A percentile compares a stretch with the other conserved stretches of the same genome.
These are phyloP conservation scores for Candolleomyces eurysporus DNA, from an alignment of 768 basidiomycete genomes.

Conservation along the genomic window DNA sequence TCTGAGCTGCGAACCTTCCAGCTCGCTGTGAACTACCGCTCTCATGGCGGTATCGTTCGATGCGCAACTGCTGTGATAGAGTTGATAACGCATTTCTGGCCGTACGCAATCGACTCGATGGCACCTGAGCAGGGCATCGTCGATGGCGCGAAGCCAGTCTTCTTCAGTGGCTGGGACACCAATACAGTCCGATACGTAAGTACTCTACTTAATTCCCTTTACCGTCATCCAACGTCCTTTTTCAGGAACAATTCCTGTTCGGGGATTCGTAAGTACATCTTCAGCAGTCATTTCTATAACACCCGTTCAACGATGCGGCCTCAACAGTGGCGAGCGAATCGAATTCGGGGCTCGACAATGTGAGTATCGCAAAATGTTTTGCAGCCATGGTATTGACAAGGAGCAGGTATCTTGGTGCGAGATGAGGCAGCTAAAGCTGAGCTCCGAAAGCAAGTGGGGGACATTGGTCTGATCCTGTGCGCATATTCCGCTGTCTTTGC, in stretches of 20 bases:
- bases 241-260: slow-evolving; percentile 52
- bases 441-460: slow-evolving; percentile 52
- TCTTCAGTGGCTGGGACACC: slow-evolving; percentile 50
- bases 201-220: neutral
- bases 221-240: no score
- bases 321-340: slow-evolving; percentile 44
- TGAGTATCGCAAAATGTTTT: slow-evolving; percentile 31
- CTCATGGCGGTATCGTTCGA: slow-evolving; percentile 68
- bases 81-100: slow-evolving; percentile 61
- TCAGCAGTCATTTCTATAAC: slow-evolving; percentile 33
- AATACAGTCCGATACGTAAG: slow-evolving; percentile 40
- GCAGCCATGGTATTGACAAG: neutral
- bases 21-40: slow-evolving; percentile 62
- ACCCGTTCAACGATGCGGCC: no score
- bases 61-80: slow-evolving; percentile 65
- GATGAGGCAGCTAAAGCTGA: slow-evolving; percentile 48
- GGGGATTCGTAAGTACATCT: slow-evolving; percentile 27
- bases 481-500: slow-evolving; percentile 14
- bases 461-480: slow-evolving; percentile 59
- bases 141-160: slow-evolving; percentile 57
- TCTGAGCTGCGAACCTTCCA: slow-evolving; percentile 40
- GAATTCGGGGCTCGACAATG: slow-evolving; percentile 70
- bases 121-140: slow-evolving; percentile 54
- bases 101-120: slow-evolving; percentile 59
- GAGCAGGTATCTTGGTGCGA: slow-evolving; percentile 66